A percentile compares a stretch with the other conserved stretches of the same genome.
Conservation (phyloP, 495 filamentous ascomycete species). For the Amphirosellinia nigrospora region DNA sequence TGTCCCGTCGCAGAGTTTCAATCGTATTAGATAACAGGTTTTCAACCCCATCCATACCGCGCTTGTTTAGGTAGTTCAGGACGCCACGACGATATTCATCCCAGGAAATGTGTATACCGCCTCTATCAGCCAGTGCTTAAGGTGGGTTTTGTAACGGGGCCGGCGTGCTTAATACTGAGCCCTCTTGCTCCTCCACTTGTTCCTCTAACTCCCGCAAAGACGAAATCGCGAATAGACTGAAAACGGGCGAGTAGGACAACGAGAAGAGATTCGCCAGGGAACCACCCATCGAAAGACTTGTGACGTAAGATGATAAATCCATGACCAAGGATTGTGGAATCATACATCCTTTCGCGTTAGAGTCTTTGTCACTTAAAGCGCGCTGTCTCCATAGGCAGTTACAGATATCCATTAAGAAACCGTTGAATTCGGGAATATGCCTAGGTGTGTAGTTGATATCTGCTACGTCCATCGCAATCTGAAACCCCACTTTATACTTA, state of each 20-base stretch:
- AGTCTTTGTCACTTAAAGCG: constrained; percentile 70
- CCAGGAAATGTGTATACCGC: constrained; percentile 73
- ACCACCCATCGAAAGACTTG: constrained; percentile 47
- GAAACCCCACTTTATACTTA: constrained; percentile 78
- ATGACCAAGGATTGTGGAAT: constrained; percentile 56
- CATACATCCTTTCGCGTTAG: constrained; percentile 76
- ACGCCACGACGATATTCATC: constrained; percentile 78
- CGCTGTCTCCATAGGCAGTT: constrained; percentile 84
- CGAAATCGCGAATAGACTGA: constrained; percentile 69
- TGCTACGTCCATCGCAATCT: constrained; percentile 59
- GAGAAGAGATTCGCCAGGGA: constrained; percentile 66
- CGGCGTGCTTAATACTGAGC: constrained; percentile 64
- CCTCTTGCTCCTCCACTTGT: constrained; percentile 48
- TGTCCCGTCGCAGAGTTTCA: constrained; percentile 67
- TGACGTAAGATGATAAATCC: constrained; percentile 54
- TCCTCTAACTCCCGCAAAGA: constrained; percentile 74
- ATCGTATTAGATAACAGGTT: constrained; percentile 85
- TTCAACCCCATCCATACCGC: constrained; percentile 69
- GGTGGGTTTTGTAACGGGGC: constrained; percentile 75
- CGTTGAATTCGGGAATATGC: constrained; percentile 77
- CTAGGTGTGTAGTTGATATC: constrained; percentile 52
- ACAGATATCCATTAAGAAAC: constrained; percentile 87
- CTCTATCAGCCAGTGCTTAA: constrained; percentile 69
- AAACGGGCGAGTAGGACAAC: constrained; percentile 69
- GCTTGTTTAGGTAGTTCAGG: constrained; percentile 69